Evolutionary conservation across 768 basidiomycete species (phyloP), one percentile per base, ranked within the genome.

Genomic region (Mycena sanguinolenta): DNA sequence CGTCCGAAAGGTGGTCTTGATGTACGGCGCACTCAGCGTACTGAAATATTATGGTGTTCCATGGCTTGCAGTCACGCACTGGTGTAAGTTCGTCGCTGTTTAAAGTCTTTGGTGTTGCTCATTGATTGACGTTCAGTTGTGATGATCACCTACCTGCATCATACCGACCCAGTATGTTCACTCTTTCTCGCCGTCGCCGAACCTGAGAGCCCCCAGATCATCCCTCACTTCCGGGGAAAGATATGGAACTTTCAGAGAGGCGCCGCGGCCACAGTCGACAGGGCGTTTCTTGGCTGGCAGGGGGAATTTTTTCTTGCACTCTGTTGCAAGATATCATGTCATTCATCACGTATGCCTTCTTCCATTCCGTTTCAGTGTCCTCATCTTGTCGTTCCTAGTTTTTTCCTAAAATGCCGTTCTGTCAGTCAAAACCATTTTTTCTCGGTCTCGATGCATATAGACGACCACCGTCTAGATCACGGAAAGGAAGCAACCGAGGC

Each of bases 371-470:
- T 4, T 23, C 32, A 25, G 23, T 13, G 14, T 55, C 17, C 21
- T 32, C 27, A 46, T 60, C 19, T 10, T 34, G n/a, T 34, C 32
- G 2, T 44, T 27, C 2, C 30, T 79, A 89, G 83, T 89, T 89
- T 81, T 90, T 90, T 82, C 86, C 88, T 4, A 86, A 86, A 71
- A 85, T 87, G 81, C 89, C 89, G 39, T 90, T 89, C 78, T 89
- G 69, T 70, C 27, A 23, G 32, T 30, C 1, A 12, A n/a, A n/a
- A n/a, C n/a, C n/a, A 8, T 23, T 21, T 21, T 14, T 10, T 34
- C 32, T 34, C 10, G 6, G 32, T 34, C 32, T 34, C 4, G 32
- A 4, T 34, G 32, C 32, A 5, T 4, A 34, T 34, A 10, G 6
- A 34, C 32, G 32, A 10, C 14, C 30, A 2, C 14, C 13, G 4